Percentiles rank a stretch among this genome's conserved stretches.
Evolutionary conservation across 768 basidiomycete genomes (phyloP).

Genomic region (Cantharellus anzutake): DNA sequence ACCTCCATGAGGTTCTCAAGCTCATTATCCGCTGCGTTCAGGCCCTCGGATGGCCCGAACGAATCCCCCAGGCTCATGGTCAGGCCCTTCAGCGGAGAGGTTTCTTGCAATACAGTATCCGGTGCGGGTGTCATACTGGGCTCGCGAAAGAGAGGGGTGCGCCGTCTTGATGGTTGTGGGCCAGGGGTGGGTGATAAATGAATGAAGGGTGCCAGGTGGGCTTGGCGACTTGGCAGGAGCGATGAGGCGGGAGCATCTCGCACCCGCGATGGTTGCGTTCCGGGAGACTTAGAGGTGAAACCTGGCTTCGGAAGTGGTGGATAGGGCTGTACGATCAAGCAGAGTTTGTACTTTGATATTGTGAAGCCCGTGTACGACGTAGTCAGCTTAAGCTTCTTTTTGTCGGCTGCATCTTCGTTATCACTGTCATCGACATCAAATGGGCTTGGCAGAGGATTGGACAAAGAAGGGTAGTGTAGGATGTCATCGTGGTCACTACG

Average conservation of each 20-base stretch:
- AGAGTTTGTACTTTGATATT: slow-evolving; percentile 54
- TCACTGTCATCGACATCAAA: slow-evolving; percentile 17
- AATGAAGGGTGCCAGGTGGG: too few species aligned
- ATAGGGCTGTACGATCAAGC: slow-evolving; percentile 71
- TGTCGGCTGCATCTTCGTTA: slow-evolving; percentile 45
- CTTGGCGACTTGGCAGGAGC: background rate
- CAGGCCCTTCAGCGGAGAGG: too few species aligned
- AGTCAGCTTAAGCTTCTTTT: slow-evolving; percentile 49
- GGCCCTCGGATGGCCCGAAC: too few species aligned
- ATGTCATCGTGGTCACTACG: slow-evolving; percentile 1
- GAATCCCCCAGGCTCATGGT: too few species aligned
- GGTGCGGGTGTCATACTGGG: too few species aligned
- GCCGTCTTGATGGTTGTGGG: background rate
- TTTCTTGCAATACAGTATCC: too few species aligned
- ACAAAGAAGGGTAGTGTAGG: slow-evolving; percentile 12
- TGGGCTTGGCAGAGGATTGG: slow-evolving; percentile 17
- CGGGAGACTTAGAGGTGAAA: background rate
- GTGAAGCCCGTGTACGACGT: slow-evolving; percentile 53
- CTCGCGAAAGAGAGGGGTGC: background rate
- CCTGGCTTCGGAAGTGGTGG: slow-evolving; percentile 16
- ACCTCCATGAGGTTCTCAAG: background rate
- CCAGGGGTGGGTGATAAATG: background rate
- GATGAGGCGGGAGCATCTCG: background rate
- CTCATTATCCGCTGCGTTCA: background rate
- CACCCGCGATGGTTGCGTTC: background rate